Percentiles rank a stretch among this genome's conserved stretches.
phyloP scores from a whole-genome alignment of 345 rosid genomes.

The Gossypium sturtianum region DNA sequence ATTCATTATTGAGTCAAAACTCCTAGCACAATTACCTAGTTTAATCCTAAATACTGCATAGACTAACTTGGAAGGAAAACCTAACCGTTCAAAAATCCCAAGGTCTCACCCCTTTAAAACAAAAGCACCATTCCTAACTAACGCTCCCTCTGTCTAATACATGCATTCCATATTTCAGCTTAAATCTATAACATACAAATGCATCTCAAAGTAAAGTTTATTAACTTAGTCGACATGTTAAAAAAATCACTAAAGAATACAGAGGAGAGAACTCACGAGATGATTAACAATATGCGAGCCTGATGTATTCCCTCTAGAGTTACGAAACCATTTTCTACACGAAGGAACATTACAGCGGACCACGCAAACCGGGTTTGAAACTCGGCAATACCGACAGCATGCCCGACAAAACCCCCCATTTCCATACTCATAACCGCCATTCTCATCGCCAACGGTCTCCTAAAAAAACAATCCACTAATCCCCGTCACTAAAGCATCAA shows the following conservation, averaged over 20 bases:
- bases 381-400: slow-evolving; percentile 95
- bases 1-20: not conserved
- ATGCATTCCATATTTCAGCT: no score
- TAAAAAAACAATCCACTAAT: slow-evolving; percentile 81
- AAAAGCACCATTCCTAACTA: not conserved
- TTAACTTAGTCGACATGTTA: not conserved
- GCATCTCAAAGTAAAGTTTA: no score
- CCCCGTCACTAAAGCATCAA: slow-evolving; percentile 66
- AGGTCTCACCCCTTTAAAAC: not conserved
- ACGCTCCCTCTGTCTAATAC: no score
- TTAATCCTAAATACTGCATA: not conserved
- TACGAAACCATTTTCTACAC: slow-evolving; percentile 96
- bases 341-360: slow-evolving; percentile 97
- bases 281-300: slow-evolving; percentile 99
- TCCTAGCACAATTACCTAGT: not conserved
- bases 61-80: not conserved
- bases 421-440: slow-evolving; percentile 61
- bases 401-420: slow-evolving; percentile 76
- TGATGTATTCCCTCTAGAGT: slow-evolving; percentile 95
- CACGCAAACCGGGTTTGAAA: slow-evolving; percentile 92
- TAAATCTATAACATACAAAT: no score
- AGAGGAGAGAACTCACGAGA: slow-evolving; percentile 49
- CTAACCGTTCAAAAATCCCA: not conserved
- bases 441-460: slow-evolving; percentile 77
- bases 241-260: not conserved